Evolutionary conservation across 495 filamentous ascomycete species (phyloP), one percentile per base, ranked within the genome.

Genomic region (Aspergillus bridgeri): DNA sequence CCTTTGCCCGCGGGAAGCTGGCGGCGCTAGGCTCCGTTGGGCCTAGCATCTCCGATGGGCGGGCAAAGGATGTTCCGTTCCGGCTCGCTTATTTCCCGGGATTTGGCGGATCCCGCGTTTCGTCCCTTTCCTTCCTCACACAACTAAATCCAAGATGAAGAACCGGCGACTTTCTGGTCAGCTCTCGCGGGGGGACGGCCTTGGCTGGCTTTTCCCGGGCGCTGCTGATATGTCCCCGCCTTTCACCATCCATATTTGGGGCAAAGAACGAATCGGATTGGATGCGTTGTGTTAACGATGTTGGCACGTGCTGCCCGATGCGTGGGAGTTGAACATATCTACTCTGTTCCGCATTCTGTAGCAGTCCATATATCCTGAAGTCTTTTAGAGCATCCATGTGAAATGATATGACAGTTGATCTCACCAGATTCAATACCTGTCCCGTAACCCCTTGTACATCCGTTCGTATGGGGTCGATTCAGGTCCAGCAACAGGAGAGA

Each of bases 121-220:
- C 19, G 5, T 20, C 46, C 47, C 23, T 24, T 43, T 50, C 60
- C 38, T 57, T 54, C 47, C 25, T 77, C 74, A 77, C 76, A 79
- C 76, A 79, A 78, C 76, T 79, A 78, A 78, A 77, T 77, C 76
- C 76, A 79, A 79, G 66, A 79, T 79, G 76, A 79, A 76, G 76
- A 79, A 70, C 71, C 69, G 72, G 71, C 69, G 71, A 67, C 61
- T 62, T 65, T 56, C 75, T 68, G 69, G 48, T 67, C 76, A 78
- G 75, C 68, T 72, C 76, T 79, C 76, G 73, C 70, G 69, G 70
- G 54, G 44, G 55, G 55, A 52, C 59, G 59, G 61, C 64, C 53
- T 59, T 58, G 62, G 62, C 69, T 65, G 67, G 54, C 50, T 53
- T 57, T 69, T 66, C 73, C 72, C 70, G 76, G 76, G 76, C 75